Evolutionary conservation across 257 asterid genomes (phyloP).

Genomic region (Solanum etuberosum): DNA sequence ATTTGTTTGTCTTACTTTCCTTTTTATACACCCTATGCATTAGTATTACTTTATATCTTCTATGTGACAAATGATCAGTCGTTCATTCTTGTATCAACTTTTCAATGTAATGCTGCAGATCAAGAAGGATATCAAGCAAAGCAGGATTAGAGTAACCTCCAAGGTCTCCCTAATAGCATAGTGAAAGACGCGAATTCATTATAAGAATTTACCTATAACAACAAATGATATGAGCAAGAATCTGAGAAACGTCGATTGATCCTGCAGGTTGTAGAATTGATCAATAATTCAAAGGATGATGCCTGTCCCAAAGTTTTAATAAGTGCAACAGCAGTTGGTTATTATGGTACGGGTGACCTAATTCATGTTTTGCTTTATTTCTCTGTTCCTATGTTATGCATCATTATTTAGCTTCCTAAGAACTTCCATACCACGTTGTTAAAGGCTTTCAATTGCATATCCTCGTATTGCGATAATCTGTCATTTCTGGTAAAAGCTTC

Average conservation of each 20-base stretch:
- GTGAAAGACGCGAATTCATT: neutral
- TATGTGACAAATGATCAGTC: neutral
- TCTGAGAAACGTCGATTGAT: neutral
- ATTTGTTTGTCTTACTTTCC: neutral
- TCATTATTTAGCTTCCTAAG: neutral
- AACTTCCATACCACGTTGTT: neutral
- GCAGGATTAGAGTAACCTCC: slow-evolving; percentile 78
- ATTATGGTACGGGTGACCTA: slow-evolving; percentile 53
- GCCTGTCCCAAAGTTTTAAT: slow-evolving; percentile 67
- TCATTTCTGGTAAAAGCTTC: neutral
- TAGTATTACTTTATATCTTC: neutral
- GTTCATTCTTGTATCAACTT: neutral
- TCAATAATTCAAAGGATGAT: slow-evolving; percentile 43
- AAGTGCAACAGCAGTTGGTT: slow-evolving; percentile 92
- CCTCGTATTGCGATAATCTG: neutral
- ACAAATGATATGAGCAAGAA: neutral
- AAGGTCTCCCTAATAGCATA: slow-evolving; percentile 29
- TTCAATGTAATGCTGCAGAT: slow-evolving; percentile 35
- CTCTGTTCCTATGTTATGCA: neutral
- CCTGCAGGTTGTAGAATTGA: slow-evolving; percentile 60
- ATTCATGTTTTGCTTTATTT: neutral
- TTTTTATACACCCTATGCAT: neutral
- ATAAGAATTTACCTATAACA: neutral
- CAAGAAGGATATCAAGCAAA: slow-evolving; percentile 84
- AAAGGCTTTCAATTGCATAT: neutral